phyloP scores from a whole-genome alignment of 1,284 basidiomycete species.

The Veloboletus limbatus region DNA sequence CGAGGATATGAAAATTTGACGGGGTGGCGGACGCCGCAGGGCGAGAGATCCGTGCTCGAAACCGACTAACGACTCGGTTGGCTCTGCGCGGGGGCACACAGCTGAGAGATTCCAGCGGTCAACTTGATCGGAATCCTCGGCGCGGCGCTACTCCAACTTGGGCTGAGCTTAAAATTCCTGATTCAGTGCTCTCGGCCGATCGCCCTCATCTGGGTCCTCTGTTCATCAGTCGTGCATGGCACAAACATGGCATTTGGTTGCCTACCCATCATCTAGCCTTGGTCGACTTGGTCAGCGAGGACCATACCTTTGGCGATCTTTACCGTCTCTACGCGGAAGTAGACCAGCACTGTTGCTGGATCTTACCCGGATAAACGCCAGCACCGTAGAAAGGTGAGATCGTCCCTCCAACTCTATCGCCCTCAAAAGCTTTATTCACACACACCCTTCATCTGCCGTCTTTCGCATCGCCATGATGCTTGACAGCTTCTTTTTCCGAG shows the following conservation, averaged over 20 bases:
- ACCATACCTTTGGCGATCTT: background rate
- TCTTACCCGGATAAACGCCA: conserved; percentile 3
- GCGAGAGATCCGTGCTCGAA: too few relatives aligned
- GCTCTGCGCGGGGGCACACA: too few relatives aligned
- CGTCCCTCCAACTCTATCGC: conserved; percentile 12
- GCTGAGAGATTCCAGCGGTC: conserved; percentile 8
- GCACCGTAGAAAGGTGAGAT: conserved; percentile 11
- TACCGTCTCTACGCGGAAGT: conserved; percentile 10
- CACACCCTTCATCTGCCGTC: too few relatives aligned
- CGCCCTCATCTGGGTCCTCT: too few relatives aligned
- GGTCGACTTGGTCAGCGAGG: background rate
- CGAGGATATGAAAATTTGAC: conserved; percentile 12
- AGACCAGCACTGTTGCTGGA: conserved; percentile 3
- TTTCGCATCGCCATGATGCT: conserved; percentile 2
- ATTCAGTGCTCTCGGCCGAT: conserved; percentile 17
- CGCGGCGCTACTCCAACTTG: conserved; percentile 19
- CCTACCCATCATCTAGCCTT: background rate
- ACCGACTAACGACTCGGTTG: too few relatives aligned
- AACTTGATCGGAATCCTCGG: conserved; percentile 23
- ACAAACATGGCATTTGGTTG: conserved; percentile 4
- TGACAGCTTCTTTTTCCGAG: conserved; percentile 12
- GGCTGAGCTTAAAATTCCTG: conserved; percentile 22
- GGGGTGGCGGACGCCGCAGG: conserved; percentile 30
- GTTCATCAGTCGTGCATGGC: too few relatives aligned
- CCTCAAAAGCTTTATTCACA: background rate